A percentile compares a stretch with the other conserved stretches of the same genome.
Evolutionary conservation across 495 filamentous ascomycete genomes (phyloP).

Genomic region (Aspergillus ostianus): DNA sequence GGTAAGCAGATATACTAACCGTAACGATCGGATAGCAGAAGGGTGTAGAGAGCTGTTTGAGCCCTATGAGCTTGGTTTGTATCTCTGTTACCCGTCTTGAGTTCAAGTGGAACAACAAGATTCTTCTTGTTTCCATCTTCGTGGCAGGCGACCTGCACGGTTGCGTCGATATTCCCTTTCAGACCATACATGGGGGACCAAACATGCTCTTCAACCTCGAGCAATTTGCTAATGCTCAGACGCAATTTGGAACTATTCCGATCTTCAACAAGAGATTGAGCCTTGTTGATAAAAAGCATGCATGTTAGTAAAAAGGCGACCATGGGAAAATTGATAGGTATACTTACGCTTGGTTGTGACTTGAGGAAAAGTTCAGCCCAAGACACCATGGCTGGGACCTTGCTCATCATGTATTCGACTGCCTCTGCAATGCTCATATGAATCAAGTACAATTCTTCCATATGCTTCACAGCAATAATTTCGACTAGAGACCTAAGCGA

Average conservation of each 20-base stretch:
- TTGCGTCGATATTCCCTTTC: slow-evolving; percentile 98
- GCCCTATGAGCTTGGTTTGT: slow-evolving; percentile 76
- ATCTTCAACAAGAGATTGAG: slow-evolving; percentile 73
- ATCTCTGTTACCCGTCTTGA: slow-evolving; percentile 87
- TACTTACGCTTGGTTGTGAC: slow-evolving; percentile 63
- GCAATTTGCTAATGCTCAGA: slow-evolving; percentile 86
- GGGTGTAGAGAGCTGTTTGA: slow-evolving; percentile 91
- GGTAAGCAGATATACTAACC: slow-evolving; percentile 40
- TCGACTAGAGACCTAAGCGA: slow-evolving; percentile 65
- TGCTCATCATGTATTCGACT: slow-evolving; percentile 71
- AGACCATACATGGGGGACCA: slow-evolving; percentile 97
- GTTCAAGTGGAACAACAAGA: slow-evolving; percentile 85
- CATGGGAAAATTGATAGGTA: background rate
- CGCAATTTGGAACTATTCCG: slow-evolving; percentile 68
- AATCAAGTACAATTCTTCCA: slow-evolving; percentile 84
- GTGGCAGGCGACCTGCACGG: slow-evolving; percentile 81
- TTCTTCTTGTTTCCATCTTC: slow-evolving; percentile 61
- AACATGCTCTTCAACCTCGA: slow-evolving; percentile 95
- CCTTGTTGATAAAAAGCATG: slow-evolving; percentile 38
- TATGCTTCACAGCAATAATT: slow-evolving; percentile 61
- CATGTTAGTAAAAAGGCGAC: slow-evolving; percentile 5
- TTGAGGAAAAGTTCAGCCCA: slow-evolving; percentile 85
- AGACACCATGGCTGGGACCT: slow-evolving; percentile 69
- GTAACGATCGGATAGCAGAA: slow-evolving; percentile 91
- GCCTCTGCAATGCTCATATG: slow-evolving; percentile 70